phyloP scores from a whole-genome alignment of 148 eudicot genomes.

The Chenopodium formosanum region DNA sequence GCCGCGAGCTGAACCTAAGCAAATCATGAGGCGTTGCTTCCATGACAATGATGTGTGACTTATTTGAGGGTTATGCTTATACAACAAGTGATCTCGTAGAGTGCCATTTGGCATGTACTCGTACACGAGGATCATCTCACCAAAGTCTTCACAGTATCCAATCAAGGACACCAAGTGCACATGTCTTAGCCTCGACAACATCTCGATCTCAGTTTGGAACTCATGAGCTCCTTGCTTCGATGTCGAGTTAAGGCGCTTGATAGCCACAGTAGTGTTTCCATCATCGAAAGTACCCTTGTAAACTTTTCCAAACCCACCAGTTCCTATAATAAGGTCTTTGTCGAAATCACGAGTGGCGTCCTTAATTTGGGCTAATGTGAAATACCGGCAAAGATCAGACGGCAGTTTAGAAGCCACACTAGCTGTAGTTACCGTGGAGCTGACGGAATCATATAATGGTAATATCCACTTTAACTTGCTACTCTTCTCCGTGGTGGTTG shows the following conservation, averaged over 20 bases:
- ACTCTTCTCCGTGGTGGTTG: too few relatives aligned
- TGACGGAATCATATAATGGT: too few relatives aligned
- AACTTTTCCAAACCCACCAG: conserved; percentile 36
- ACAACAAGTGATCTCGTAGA: too few relatives aligned
- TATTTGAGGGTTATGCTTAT: too few relatives aligned
- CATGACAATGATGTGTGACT: conserved; percentile 1
- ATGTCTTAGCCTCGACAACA: conserved; percentile 29
- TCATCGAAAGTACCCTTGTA: conserved; percentile 27
- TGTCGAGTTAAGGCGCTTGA: conserved; percentile 28
- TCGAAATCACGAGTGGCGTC: conserved; percentile 32
- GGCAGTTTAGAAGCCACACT: background rate
- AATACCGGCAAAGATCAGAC: conserved; percentile 20
- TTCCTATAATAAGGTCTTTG: conserved; percentile 21
- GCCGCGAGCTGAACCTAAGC: conserved; percentile 30
- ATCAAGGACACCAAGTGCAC: conserved; percentile 30
- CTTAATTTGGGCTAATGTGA: conserved; percentile 26
- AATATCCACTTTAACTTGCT: too few relatives aligned
- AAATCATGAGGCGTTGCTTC: conserved; percentile 32
- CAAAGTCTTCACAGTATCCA: conserved; percentile 23
- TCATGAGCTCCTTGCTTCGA: conserved; percentile 29
- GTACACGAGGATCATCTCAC: conserved; percentile 32
- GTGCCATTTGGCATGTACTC: background rate
- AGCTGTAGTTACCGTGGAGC: too few relatives aligned
- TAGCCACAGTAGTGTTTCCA: conserved; percentile 26
- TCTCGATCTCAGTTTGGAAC: conserved; percentile 33